Base-by-base conservation (phyloP, 805 yeast genomes). In the Candida sithepensis region DNA sequence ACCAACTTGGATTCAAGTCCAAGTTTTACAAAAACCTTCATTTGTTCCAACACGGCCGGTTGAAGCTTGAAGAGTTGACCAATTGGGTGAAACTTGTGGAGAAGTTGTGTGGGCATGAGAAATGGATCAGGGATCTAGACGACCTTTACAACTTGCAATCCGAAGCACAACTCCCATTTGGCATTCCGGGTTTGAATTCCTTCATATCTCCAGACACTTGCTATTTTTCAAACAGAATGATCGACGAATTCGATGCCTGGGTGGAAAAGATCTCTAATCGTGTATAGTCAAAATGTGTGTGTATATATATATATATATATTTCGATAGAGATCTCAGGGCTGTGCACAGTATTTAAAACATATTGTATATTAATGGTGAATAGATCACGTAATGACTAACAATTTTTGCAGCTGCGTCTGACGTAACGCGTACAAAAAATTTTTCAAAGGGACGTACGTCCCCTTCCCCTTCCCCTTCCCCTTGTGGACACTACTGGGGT, bases 81-180 rank as follows among this genome's bases (percentile, higher is more conserved):
- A 69, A 73, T 18, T 82, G 86, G 76, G 66, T 78, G 14, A 74
- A 69, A 13, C 64, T 82, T 22, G 80, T 82, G 0, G 74, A 74
- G 39, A 78, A 74, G 39, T 63, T 84, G 46, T 71, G 85, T 32
- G 71, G 73, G 24, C 77, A 77, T 41, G 81, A 77, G 51, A 72
- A 76, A 38, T 86, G 95, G 92, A 73, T 79, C 45, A 69, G 76
- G 32, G 78, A 76, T 23, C 60, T 85, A 33, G 49, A 51, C 18
- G 56, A 53, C 40, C 22, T 44, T 13, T 38, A 50, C n/a, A 26
- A 47, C 9, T 36, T 53, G 40, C 81, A 79, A 52, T 60, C 69
- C 13, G 67, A 70, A 53, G 71, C 23, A 10, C 47, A 46, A 21
- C 74, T 57, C 66, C 57, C 51, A 12, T 53, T 48, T 39, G 61